Evolutionary conservation across 306 rosid genomes (phyloP).

Genomic region (Vigna reflexopilosa): DNA sequence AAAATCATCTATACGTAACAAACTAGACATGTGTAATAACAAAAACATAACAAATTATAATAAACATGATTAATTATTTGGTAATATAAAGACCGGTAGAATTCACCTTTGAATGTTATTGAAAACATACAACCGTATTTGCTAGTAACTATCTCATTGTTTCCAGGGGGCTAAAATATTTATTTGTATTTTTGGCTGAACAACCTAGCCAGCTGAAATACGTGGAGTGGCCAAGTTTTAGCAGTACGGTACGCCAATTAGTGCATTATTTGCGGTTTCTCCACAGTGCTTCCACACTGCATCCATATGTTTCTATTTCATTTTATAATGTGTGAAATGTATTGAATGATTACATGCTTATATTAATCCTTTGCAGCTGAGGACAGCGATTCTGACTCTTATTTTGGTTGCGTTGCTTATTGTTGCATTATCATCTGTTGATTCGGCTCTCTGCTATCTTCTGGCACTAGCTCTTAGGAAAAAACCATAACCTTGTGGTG

Average conservation of each 20-base stretch:
- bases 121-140: constrained; percentile 23
- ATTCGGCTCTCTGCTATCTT: constrained; percentile 72
- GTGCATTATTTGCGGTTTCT: constrained; percentile 24
- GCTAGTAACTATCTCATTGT: constrained; percentile 3
- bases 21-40: too few species aligned
- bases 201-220: constrained; percentile 93
- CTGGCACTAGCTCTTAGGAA: constrained; percentile 70
- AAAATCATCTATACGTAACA: too few species aligned
- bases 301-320: not conserved
- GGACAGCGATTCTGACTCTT: constrained; percentile 84
- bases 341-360: constrained; percentile 1
- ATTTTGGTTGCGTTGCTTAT: constrained; percentile 79
- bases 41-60: too few species aligned
- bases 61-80: too few species aligned
- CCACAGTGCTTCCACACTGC: constrained; percentile 10
- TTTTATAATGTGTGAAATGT: not conserved
- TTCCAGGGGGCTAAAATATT: constrained; percentile 65
- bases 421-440: constrained; percentile 77
- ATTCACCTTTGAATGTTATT: not conserved
- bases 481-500: constrained; percentile 38
- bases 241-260: constrained; percentile 66
- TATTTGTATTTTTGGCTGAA: constrained; percentile 71
- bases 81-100: not conserved
- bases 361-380: constrained; percentile 64
- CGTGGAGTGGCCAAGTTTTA: constrained; percentile 88